Evolutionary conservation across 2,329 filamentous ascomycete species (phyloP).

Genomic region (Aspergillus niger): DNA sequence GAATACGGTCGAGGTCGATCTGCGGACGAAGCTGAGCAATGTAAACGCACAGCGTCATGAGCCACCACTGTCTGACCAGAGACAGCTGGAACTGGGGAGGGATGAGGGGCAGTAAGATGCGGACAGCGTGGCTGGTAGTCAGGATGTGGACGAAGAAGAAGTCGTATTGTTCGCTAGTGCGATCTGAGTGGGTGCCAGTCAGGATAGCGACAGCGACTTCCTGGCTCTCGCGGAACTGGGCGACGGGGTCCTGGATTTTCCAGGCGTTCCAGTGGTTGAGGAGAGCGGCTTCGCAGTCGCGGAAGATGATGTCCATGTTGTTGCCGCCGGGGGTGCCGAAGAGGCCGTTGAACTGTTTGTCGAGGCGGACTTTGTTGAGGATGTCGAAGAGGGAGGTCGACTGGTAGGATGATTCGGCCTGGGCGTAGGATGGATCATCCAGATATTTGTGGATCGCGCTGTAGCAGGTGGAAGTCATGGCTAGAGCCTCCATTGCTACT

Average conservation of each 20-base stretch:
- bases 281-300: slow-evolving; percentile 67
- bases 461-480: slow-evolving; percentile 64
- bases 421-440: slow-evolving; percentile 71
- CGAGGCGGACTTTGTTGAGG: slow-evolving; percentile 66
- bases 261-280: slow-evolving; percentile 92
- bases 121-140: slow-evolving; percentile 82
- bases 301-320: slow-evolving; percentile 70
- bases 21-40: slow-evolving; percentile 72
- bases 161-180: slow-evolving; percentile 63
- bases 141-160: slow-evolving; percentile 82
- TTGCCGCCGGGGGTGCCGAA: slow-evolving; percentile 60
- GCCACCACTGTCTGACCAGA: slow-evolving; percentile 85
- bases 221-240: slow-evolving; percentile 73
- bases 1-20: slow-evolving; percentile 67
- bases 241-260: slow-evolving; percentile 68
- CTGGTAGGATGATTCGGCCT: slow-evolving; percentile 59
- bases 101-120: slow-evolving; percentile 78
- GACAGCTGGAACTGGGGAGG: slow-evolving; percentile 71
- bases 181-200: slow-evolving; percentile 34
- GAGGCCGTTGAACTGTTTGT: slow-evolving; percentile 69
- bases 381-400: slow-evolving; percentile 69
- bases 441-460: slow-evolving; percentile 61
- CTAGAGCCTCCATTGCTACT: slow-evolving; percentile 83
- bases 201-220: slow-evolving; percentile 53
- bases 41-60: slow-evolving; percentile 77